Conservation (phyloP, 2,329 filamentous ascomycete species). For the Pestalotiopsis sp. region DNA sequence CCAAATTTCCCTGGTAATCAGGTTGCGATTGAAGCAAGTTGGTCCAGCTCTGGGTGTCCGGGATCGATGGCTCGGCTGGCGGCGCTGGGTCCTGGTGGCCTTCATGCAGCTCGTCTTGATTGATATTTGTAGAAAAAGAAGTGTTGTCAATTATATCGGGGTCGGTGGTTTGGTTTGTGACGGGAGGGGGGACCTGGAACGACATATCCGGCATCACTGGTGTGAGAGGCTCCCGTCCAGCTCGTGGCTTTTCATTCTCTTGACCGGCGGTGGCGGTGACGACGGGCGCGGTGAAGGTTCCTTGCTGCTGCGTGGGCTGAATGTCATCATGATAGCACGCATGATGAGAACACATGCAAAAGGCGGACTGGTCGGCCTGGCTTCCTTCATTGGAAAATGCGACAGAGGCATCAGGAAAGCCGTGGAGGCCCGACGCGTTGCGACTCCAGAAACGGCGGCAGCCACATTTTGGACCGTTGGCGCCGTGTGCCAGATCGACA, state of each 20-base stretch:
- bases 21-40: slow-evolving; percentile 42
- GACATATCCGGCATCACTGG: slow-evolving; percentile 48
- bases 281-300: slow-evolving; percentile 25
- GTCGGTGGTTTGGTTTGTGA: slow-evolving; percentile 40
- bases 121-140: slow-evolving; percentile 36
- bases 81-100: slow-evolving; percentile 26
- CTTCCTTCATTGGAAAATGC: slow-evolving; percentile 24
- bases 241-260: slow-evolving; percentile 54
- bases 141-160: slow-evolving; percentile 38
- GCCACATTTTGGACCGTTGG: slow-evolving; percentile 56
- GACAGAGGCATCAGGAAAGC: slow-evolving; percentile 24
- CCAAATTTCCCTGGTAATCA: slow-evolving; percentile 26
- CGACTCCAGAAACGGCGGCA: slow-evolving; percentile 64
- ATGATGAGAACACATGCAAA: slow-evolving; percentile 66
- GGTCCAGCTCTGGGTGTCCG: slow-evolving; percentile 58
- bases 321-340: slow-evolving; percentile 62
- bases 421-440: slow-evolving; percentile 33
- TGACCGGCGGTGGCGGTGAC: slow-evolving; percentile 36
- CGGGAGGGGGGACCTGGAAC: slow-evolving; percentile 38
- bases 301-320: slow-evolving; percentile 25
- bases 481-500: slow-evolving; percentile 53
- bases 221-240: slow-evolving; percentile 52
- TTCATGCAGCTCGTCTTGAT: slow-evolving; percentile 26
- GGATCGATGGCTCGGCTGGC: slow-evolving; percentile 45
- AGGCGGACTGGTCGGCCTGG: slow-evolving; percentile 43